A percentile compares a stretch with the other conserved stretches of the same genome.
Conservation (phyloP, 495 filamentous ascomycete species). For the Aspergillus bridgeri region DNA sequence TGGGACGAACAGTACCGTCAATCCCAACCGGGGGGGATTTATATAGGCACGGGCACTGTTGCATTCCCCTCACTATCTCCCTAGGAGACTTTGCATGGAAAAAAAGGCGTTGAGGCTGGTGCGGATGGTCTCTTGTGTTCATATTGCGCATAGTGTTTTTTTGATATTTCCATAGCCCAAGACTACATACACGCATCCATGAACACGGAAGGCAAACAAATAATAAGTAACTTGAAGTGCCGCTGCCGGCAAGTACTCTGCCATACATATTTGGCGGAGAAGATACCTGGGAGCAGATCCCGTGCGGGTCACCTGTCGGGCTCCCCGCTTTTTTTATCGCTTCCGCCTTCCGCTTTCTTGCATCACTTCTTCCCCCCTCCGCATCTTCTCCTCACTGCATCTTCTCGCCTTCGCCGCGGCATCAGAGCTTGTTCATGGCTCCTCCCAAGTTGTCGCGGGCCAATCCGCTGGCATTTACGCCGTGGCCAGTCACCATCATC, state of each 20-base stretch:
- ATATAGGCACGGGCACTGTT: background rate
- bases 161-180: background rate
- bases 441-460: slow-evolving; percentile 23
- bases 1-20: background rate
- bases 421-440: slow-evolving; percentile 29
- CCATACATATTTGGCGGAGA: background rate
- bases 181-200: background rate
- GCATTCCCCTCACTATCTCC: background rate
- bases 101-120: background rate
- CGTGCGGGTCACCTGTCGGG: background rate
- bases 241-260: background rate
- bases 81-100: background rate
- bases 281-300: background rate
- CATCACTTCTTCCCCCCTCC: slow-evolving; percentile 11
- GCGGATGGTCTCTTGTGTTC: background rate
- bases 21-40: background rate
- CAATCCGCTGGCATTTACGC: slow-evolving; percentile 60
- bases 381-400: slow-evolving; percentile 10
- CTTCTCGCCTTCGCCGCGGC: background rate
- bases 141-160: background rate
- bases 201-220: too few species aligned
- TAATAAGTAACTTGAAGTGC: background rate
- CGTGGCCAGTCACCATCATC: slow-evolving; percentile 70
- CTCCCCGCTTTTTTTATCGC: slow-evolving; percentile 3
- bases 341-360: slow-evolving; percentile 1